Base-by-base conservation (phyloP, 2,329 filamentous ascomycete genomes). In the Nigrograna mackinnonii region DNA sequence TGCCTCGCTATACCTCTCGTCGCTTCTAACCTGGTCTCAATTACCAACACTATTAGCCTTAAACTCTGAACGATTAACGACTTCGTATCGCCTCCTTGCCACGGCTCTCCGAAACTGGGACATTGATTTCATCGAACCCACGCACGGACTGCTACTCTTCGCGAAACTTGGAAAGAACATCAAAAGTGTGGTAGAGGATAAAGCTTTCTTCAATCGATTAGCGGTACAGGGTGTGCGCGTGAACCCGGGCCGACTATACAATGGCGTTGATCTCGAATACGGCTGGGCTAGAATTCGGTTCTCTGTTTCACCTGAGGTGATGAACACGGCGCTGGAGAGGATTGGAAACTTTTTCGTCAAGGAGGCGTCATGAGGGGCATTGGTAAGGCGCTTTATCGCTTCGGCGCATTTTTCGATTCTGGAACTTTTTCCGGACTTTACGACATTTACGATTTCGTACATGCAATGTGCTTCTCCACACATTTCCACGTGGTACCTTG, bases 241-340 rank as follows among this genome's bases (percentile, higher is more conserved):
- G 5, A 46, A 50, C 2, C 49, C 44, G 4, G 58, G 58, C 1
- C 40, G 38, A 11, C 36, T 42, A 1, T 61, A 54, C 39, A 56
- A 43, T 6, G 62, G 59, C 1, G 55, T 60, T 2, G 55, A 64
- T 20, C 47, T 39, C n/a, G 54, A 62, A 30, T 56, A 41, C 49
- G 62, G 62, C 2, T 66, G 62, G 62, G 52, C 49, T 12, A 50
- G 62, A 33, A 44, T 66, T 22, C 40, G 54, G 16, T 62, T 66
- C 28, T 51, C 51, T 2, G 32, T 61, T 6, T 28, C 31, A 0
- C 17, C 18, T n/a, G 41, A 52, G 12, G 44, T 38, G 9, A 54
- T 64, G 60, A 33, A 33, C 22, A 36, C 26, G 16, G 56, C 45
- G 4, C 9, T 60, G 13, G 41, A 31, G 35, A 46, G 44, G 20